phyloP scores from a whole-genome alignment of 352 stramenopile species.

The Phytophthora meadii region DNA sequence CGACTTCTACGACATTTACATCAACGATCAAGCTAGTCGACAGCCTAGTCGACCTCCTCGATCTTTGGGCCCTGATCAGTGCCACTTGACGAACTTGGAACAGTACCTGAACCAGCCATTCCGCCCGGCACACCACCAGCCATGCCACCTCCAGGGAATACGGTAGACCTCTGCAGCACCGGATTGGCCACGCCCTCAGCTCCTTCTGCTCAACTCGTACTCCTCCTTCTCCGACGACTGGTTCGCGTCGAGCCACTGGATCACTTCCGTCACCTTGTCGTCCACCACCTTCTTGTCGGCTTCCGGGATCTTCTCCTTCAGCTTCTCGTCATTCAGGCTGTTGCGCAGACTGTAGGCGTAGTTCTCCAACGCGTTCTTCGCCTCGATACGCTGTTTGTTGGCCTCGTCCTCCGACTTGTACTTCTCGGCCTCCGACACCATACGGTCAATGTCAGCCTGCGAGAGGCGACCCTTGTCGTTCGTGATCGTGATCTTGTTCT shows the following conservation, averaged over 20 bases:
- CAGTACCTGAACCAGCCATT: slow-evolving; percentile 28
- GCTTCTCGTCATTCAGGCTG: slow-evolving; percentile 92
- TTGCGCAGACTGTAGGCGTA: slow-evolving; percentile 95
- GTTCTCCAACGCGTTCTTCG: slow-evolving; percentile 95
- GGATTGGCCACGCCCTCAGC: slow-evolving; percentile 84
- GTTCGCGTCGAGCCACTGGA: slow-evolving; percentile 98
- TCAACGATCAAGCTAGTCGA: too few relatives aligned
- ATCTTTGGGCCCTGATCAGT: slow-evolving; percentile 79
- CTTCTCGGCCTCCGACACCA: slow-evolving; percentile 97
- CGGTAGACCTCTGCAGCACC: slow-evolving; percentile 87
- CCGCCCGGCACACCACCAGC: too few relatives aligned
- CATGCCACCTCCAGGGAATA: too few relatives aligned
- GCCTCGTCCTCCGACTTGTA: slow-evolving; percentile 97
- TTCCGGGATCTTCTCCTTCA: slow-evolving; percentile 93
- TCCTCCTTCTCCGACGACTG: slow-evolving; percentile 79
- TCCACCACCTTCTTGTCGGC: slow-evolving; percentile 83
- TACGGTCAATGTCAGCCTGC: slow-evolving; percentile 98
- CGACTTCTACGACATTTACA: too few relatives aligned
- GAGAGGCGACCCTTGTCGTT: slow-evolving; percentile 97
- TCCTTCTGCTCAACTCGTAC: slow-evolving; percentile 90
- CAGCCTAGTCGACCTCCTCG: slow-evolving; percentile 81
- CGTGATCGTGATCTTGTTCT: slow-evolving; percentile 98
- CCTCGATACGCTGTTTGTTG: slow-evolving; percentile 95
- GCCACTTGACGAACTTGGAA: slow-evolving; percentile 35
- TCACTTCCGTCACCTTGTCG: slow-evolving; percentile 89